A percentile compares a stretch with the other conserved stretches of the same genome.
phyloP scores from a whole-genome alignment of 257 asterid species.

The Solanum rostratum region DNA sequence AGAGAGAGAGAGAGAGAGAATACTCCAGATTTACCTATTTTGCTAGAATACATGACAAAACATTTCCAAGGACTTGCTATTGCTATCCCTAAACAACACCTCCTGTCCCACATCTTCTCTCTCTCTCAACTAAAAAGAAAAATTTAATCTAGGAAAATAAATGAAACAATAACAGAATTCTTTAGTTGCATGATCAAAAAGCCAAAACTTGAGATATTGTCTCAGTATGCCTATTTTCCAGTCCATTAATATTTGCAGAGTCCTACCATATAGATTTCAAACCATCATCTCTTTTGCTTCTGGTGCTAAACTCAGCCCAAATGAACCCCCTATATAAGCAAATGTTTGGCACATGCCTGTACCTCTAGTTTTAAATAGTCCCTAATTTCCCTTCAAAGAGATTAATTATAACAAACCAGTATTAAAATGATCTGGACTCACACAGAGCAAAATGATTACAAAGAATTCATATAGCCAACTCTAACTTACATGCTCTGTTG shows the following conservation, averaged over 20 bases:
- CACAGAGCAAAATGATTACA: not conserved
- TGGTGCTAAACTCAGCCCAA: not conserved
- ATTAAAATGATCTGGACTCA: not conserved
- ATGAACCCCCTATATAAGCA: not conserved
- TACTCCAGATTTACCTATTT: not conserved
- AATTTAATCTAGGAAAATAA: not conserved
- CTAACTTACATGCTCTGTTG: not conserved
- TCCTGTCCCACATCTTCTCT: not conserved
- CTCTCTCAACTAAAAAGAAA: not conserved
- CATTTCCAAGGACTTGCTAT: not conserved
- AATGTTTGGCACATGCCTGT: not conserved
- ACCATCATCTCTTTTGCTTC: not conserved
- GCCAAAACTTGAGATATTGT: not conserved
- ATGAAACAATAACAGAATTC: not conserved
- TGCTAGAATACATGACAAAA: not conserved
- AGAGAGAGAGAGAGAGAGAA: not conserved
- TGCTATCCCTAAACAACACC: not conserved
- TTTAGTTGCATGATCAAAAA: not conserved
- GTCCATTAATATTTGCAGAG: not conserved
- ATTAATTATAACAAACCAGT: not conserved
- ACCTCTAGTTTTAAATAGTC: not conserved
- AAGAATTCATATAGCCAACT: not conserved
- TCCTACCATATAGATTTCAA: not conserved
- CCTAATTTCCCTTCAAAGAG: not conserved
- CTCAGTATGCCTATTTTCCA: not conserved